phyloP scores from a whole-genome alignment of 805 yeast species.

The Metschnikowia lunata region DNA sequence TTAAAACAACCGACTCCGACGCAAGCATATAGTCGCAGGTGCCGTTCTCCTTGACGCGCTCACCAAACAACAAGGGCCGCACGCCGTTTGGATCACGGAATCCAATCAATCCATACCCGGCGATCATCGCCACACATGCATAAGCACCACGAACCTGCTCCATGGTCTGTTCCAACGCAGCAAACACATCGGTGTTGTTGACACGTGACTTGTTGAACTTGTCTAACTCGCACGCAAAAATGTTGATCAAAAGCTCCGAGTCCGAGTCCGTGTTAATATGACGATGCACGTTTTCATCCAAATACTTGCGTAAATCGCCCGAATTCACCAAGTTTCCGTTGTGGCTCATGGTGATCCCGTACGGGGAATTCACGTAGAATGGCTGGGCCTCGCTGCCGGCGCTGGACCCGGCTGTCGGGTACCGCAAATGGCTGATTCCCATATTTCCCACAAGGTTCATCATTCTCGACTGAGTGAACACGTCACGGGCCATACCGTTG shows the following conservation, averaged over 20 bases:
- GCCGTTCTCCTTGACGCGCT: slow-evolving; percentile 66
- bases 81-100: slow-evolving; percentile 97
- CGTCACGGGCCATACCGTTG: slow-evolving; percentile 98
- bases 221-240: slow-evolving; percentile 89
- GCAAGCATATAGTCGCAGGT: slow-evolving; percentile 87
- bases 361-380: slow-evolving; percentile 94
- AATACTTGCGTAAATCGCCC: slow-evolving; percentile 63
- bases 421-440: slow-evolving; percentile 93
- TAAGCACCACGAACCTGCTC: slow-evolving; percentile 89
- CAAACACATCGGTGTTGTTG: slow-evolving; percentile 81
- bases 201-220: slow-evolving; percentile 91
- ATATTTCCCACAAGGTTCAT: slow-evolving; percentile 79
- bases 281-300: slow-evolving; percentile 93
- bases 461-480: slow-evolving; percentile 81
- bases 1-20: slow-evolving; percentile 89
- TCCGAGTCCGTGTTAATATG: slow-evolving; percentile 97
- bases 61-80: slow-evolving; percentile 86
- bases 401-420: slow-evolving; percentile 96
- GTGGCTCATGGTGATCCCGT: slow-evolving; percentile 86
- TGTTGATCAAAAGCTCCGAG: slow-evolving; percentile 82
- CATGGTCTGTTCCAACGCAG: slow-evolving; percentile 80
- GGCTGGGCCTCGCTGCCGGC: slow-evolving; percentile 98
- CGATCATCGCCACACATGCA: slow-evolving; percentile 91
- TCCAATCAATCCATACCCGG: slow-evolving; percentile 93
- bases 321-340: slow-evolving; percentile 95